phyloP scores from a whole-genome alignment of 192 early-diverging fungal genomes.

The Diversispora eburnea region DNA sequence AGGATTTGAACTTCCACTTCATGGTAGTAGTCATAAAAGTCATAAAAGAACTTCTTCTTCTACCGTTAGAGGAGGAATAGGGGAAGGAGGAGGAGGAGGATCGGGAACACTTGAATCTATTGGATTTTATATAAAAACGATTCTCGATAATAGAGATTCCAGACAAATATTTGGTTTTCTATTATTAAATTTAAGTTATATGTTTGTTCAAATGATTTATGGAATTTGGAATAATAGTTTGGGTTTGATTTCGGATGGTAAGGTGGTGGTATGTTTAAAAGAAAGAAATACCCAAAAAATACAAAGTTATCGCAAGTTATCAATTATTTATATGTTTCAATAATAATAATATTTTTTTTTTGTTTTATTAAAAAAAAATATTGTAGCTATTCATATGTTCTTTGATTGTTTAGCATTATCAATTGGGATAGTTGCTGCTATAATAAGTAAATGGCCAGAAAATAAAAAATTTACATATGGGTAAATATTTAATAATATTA shows the following conservation, averaged over 20 bases:
- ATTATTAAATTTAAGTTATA: conserved; percentile 87
- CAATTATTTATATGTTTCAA: not conserved
- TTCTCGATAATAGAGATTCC: conserved; percentile 70
- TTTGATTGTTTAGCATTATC: conserved; percentile 93
- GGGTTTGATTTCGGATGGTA: conserved; percentile 86
- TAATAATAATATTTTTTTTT: conserved; percentile 12
- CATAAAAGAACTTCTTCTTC: too few relatives aligned
- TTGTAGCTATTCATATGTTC: conserved; percentile 91
- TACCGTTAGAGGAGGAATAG: too few relatives aligned
- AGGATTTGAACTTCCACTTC: conserved; percentile 37
- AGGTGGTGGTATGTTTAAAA: conserved; percentile 8
- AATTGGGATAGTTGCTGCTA: conserved; percentile 80
- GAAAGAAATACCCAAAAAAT: too few relatives aligned
- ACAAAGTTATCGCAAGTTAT: not conserved
- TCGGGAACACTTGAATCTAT: conserved; percentile 28
- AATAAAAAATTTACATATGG: conserved; percentile 76
- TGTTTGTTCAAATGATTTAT: conserved; percentile 83
- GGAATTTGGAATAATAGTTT: conserved; percentile 81
- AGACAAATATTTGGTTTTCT: conserved; percentile 93
- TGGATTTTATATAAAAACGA: conserved; percentile 44
- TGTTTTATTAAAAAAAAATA: not conserved
- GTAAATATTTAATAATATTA: conserved; percentile 34
- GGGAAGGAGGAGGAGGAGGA: not conserved
- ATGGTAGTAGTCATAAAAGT: conserved; percentile 23
- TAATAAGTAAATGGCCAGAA: conserved; percentile 89